A percentile compares a stretch with the other conserved stretches of the same genome.
phyloP scores from a whole-genome alignment of 2,329 filamentous ascomycete species.

The Claviceps monticola region DNA sequence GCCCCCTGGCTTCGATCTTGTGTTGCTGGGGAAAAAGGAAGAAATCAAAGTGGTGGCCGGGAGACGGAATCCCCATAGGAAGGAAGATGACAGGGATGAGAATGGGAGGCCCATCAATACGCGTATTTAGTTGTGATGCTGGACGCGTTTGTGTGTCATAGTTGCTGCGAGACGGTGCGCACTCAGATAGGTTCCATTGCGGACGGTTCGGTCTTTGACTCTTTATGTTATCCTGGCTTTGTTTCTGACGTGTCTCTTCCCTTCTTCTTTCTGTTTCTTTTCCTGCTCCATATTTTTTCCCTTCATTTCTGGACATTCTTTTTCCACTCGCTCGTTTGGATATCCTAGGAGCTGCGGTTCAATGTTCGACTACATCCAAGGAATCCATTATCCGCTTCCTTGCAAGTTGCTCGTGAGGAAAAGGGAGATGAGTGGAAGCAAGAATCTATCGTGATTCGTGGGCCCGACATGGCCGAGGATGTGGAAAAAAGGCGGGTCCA shows the following conservation, averaged over 20 bases:
- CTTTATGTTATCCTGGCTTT: background rate
- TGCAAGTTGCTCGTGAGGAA: too few relatives aligned
- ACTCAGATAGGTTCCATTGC: too few relatives aligned
- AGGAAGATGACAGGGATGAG: slow-evolving; percentile 31
- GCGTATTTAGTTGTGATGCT: background rate
- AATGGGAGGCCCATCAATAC: slow-evolving; percentile 26
- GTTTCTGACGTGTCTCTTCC: background rate
- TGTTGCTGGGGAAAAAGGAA: slow-evolving; percentile 38
- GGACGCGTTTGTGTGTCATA: too few relatives aligned
- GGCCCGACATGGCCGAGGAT: too few relatives aligned
- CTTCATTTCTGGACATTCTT: background rate
- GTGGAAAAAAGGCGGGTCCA: too few relatives aligned
- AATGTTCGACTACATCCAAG: too few relatives aligned
- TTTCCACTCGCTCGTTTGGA: background rate
- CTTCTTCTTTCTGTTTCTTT: background rate
- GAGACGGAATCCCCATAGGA: slow-evolving; percentile 36
- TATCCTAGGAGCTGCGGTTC: too few relatives aligned
- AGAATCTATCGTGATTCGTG: too few relatives aligned
- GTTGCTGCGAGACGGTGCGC: too few relatives aligned
- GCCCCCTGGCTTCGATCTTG: slow-evolving; percentile 34
- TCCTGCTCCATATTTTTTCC: background rate
- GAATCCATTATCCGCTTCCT: too few relatives aligned
- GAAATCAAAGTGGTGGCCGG: slow-evolving; percentile 22
- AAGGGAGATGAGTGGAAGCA: too few relatives aligned
- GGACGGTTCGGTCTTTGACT: too few relatives aligned